Evolutionary conservation across 495 filamentous ascomycete species (phyloP), one percentile per base, ranked within the genome.

Genomic region (Talaromyces ruber): DNA sequence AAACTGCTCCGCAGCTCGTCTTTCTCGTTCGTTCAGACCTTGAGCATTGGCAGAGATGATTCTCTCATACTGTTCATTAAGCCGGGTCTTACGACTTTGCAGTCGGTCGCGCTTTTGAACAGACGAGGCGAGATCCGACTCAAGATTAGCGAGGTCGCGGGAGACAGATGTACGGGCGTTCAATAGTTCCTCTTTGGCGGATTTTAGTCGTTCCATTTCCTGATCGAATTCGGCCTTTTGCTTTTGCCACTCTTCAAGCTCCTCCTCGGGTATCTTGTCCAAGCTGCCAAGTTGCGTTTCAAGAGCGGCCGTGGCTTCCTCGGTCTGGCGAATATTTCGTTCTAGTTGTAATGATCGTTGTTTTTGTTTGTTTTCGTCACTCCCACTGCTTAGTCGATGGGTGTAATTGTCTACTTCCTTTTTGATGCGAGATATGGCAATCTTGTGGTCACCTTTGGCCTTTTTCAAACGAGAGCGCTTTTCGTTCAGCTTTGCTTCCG

Each of bases 371-470:
- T 94, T 93, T 68, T 97, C 93, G 66, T 87, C 87, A 55, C 86
- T 87, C 64, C 89, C 89, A 56, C 90, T 85, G 39, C 86, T 87
- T 9, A 81, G 66, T 81, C 82, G 64, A 88, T 88, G 72, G 50
- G 80, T 84, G 58, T 88, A 84, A 59, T 84, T 88, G 66, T 95
- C 89, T 59, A 93, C 84, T 66, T 97, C 92, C 73, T 87, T 95
- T 66, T 84, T 86, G 59, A 91, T 71, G 32, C 83, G 80, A 51
- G 88, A 85, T 63, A 88, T 75, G 53, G 82, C 82, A 60, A 84
- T 76, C 70, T 90, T 90, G 71, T 93, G 90, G 29, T 96, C 91
- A 68, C 89, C 93, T 63, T 88, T 88, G 55, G 81, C 80, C 37
- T 86, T 82, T 70, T 90, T 93, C 67, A 90, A 81, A 21, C 88